Evolutionary conservation across 2,329 filamentous ascomycete species (phyloP).

Genomic region (Pezicula carpinea): DNA sequence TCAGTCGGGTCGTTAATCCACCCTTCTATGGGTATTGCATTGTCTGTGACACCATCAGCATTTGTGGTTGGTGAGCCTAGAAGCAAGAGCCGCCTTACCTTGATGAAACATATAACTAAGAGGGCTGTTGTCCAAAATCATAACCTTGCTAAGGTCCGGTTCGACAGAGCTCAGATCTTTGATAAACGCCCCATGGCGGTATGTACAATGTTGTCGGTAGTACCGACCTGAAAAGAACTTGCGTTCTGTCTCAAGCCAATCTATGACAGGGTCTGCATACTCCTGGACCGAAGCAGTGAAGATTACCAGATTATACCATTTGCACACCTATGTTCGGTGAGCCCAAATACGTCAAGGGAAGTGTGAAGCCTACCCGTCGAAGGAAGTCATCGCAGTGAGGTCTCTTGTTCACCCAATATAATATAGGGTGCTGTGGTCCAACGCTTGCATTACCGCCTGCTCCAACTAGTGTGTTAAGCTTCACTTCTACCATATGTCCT

Average conservation of each 20-base stretch:
- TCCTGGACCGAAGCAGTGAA: slow-evolving; percentile 98
- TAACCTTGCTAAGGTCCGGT: slow-evolving; percentile 93
- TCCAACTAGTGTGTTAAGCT: slow-evolving; percentile 68
- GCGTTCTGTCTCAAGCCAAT: slow-evolving; percentile 94
- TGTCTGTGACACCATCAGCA: slow-evolving; percentile 57
- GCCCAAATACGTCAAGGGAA: slow-evolving; percentile 5
- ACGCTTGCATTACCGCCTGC: slow-evolving; percentile 61
- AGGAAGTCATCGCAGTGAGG: slow-evolving; percentile 96
- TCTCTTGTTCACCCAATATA: slow-evolving; percentile 98
- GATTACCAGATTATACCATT: slow-evolving; percentile 96
- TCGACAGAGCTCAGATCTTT: slow-evolving; percentile 96
- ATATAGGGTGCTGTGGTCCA: slow-evolving; percentile 87
- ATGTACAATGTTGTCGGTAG: slow-evolving; percentile 96
- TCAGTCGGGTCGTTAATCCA: slow-evolving; percentile 99
- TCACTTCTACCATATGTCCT: slow-evolving; percentile 98
- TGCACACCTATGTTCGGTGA: slow-evolving; percentile 62
- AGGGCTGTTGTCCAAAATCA: slow-evolving; percentile 98
- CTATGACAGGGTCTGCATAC: slow-evolving; percentile 97
- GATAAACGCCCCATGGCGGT: slow-evolving; percentile 93
- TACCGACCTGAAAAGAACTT: slow-evolving; percentile 94
- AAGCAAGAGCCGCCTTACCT: slow-evolving; percentile 53
- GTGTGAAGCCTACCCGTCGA: slow-evolving; percentile 57
- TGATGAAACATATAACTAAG: slow-evolving; percentile 98
- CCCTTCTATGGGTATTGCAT: slow-evolving; percentile 97
- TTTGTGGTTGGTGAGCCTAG: slow-evolving; percentile 6